Conservation (phyloP, 2,329 filamentous ascomycete species). For the Curvularia sp. region DNA sequence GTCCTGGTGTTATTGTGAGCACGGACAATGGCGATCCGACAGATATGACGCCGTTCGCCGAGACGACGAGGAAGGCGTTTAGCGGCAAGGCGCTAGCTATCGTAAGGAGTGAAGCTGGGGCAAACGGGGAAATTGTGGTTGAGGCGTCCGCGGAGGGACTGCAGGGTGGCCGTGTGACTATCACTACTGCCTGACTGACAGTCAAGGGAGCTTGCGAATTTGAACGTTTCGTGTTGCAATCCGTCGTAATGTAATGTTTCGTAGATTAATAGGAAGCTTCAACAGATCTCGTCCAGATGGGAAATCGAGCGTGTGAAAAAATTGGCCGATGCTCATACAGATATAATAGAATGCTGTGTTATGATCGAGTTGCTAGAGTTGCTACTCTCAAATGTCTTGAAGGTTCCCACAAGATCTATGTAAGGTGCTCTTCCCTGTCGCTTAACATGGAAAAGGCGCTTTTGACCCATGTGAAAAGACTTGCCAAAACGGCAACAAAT, state of each 20-base stretch:
- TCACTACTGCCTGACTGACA: slow-evolving; percentile 9
- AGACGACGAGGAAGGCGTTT: slow-evolving; percentile 34
- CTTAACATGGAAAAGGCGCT: too few species aligned
- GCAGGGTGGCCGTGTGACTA: slow-evolving; percentile 10
- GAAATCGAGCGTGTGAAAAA: neutral
- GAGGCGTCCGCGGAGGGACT: slow-evolving; percentile 17
- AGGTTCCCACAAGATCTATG: neutral
- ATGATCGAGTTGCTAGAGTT: neutral
- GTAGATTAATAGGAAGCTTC: neutral
- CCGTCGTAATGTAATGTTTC: neutral
- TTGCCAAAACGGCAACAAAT: too few species aligned
- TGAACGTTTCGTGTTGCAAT: neutral
- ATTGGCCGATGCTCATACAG: neutral
- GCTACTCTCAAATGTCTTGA: neutral
- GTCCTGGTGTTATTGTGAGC: slow-evolving; percentile 53
- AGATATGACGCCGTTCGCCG: slow-evolving; percentile 35
- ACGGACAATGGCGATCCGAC: slow-evolving; percentile 39
- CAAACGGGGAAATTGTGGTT: slow-evolving; percentile 23
- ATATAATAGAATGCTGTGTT: too few species aligned
- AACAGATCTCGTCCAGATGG: neutral
- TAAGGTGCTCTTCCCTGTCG: too few species aligned
- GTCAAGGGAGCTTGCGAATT: too few species aligned
- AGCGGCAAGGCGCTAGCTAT: slow-evolving; percentile 37
- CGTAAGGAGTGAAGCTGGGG: slow-evolving; percentile 24
- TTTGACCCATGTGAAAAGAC: too few species aligned